Conservation (phyloP, 768 basidiomycete species). For the Lanmaoa rubissima region DNA sequence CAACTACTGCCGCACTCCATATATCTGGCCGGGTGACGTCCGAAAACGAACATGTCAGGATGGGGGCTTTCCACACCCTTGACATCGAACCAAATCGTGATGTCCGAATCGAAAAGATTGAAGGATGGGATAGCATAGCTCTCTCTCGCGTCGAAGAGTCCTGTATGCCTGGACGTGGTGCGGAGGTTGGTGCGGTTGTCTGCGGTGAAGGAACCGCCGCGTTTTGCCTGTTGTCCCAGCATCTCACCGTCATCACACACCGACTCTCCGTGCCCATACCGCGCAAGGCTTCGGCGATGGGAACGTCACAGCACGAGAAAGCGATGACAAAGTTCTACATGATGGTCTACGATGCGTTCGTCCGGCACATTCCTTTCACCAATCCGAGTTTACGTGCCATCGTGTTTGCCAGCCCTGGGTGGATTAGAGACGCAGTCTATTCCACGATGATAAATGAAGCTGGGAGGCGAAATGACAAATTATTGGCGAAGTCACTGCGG, state of each 20-base stretch:
- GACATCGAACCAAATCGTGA: constrained; percentile 91
- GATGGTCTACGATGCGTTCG: constrained; percentile 81
- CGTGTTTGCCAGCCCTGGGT: constrained; percentile 96
- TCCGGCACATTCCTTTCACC: constrained; percentile 86
- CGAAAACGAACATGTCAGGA: constrained; percentile 86
- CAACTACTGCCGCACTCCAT: too few relatives aligned
- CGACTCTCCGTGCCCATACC: constrained; percentile 88
- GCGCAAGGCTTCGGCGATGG: constrained; percentile 81
- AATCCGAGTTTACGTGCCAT: constrained; percentile 76
- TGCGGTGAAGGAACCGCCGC: constrained; percentile 95
- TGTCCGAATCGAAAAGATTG: constrained; percentile 80
- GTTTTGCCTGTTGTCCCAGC: constrained; percentile 92
- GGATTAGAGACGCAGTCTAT: constrained; percentile 86
- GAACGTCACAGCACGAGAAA: constrained; percentile 88
- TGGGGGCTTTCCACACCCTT: constrained; percentile 93
- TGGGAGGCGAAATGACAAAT: constrained; percentile 74
- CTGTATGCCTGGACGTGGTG: constrained; percentile 90
- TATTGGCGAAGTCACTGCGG: constrained; percentile 67
- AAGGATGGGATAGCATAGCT: constrained; percentile 93
- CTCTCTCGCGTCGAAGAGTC: constrained; percentile 80
- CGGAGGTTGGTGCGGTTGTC: constrained; percentile 94
- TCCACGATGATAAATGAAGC: constrained; percentile 86
- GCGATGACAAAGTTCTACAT: constrained; percentile 80
- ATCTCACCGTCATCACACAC: constrained; percentile 93
- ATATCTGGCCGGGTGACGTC: constrained; percentile 81